Evolutionary conservation across 2,329 filamentous ascomycete species (phyloP).

Genomic region (Alternaria incomplexa): DNA sequence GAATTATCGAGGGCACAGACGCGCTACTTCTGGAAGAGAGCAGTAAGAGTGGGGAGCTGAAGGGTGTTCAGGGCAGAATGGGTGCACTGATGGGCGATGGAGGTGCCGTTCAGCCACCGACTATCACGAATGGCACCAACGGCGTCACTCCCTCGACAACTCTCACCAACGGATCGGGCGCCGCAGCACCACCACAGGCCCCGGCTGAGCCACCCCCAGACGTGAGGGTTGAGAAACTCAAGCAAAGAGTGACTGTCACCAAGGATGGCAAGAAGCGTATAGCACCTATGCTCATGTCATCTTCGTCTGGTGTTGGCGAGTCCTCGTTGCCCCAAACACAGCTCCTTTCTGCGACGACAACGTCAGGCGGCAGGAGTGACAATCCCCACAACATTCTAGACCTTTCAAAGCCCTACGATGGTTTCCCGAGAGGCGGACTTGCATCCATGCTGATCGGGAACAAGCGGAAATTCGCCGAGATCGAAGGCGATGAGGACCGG

Average conservation of each 20-base stretch:
- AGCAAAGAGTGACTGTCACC: slow-evolving; percentile 90
- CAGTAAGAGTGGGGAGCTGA: slow-evolving; percentile 89
- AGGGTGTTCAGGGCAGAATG: slow-evolving; percentile 92
- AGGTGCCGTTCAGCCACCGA: slow-evolving; percentile 52
- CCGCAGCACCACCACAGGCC: slow-evolving; percentile 35
- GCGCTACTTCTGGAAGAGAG: slow-evolving; percentile 85
- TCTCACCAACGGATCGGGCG: slow-evolving; percentile 55
- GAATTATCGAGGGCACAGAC: slow-evolving; percentile 91
- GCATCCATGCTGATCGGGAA: slow-evolving; percentile 87
- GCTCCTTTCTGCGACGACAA: slow-evolving; percentile 76
- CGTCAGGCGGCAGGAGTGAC: slow-evolving; percentile 67
- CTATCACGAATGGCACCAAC: slow-evolving; percentile 63
- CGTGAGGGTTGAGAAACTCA: slow-evolving; percentile 72
- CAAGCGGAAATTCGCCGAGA: slow-evolving; percentile 79
- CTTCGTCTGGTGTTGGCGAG: slow-evolving; percentile 83
- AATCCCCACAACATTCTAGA: slow-evolving; percentile 84
- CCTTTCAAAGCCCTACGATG: slow-evolving; percentile 91
- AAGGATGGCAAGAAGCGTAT: slow-evolving; percentile 98
- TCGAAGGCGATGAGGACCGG: slow-evolving; percentile 78
- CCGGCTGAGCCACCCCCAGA: slow-evolving; percentile 51
- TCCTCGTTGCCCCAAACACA: slow-evolving; percentile 90
- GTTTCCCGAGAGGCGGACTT: slow-evolving; percentile 87
- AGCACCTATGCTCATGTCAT: slow-evolving; percentile 82
- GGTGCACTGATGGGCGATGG: slow-evolving; percentile 96
- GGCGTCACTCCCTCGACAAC: slow-evolving; percentile 53